These are phyloP conservation scores for Pseudocercospora cruenta DNA, from an alignment of 2,329 filamentous ascomycete species.

Conservation along the genomic window DNA sequence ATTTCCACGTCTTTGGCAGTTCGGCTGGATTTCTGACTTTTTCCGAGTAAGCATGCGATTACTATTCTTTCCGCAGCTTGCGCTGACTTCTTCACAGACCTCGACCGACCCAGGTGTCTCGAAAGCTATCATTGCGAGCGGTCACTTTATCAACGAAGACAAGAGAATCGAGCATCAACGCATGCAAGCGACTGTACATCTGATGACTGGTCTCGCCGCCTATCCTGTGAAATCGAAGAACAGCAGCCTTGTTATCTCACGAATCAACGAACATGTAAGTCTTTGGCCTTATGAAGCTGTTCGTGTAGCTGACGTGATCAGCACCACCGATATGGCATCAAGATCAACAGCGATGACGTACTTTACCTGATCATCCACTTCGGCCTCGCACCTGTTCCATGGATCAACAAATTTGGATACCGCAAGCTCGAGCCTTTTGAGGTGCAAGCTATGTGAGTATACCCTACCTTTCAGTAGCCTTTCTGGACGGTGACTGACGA, in stretches of 20 bases:
- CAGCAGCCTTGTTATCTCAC: constrained; percentile 12
- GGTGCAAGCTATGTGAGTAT: constrained; percentile 10
- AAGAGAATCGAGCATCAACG: constrained; percentile 17
- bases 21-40: constrained; percentile 18
- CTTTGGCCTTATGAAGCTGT: background rate
- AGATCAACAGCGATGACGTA: constrained; percentile 20
- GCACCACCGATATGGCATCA: constrained; percentile 20
- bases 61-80: background rate
- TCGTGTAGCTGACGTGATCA: background rate
- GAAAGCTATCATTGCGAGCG: constrained; percentile 10
- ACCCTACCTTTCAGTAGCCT: background rate
- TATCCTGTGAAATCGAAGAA: constrained; percentile 13
- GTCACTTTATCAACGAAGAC: constrained; percentile 21
- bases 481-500: background rate
- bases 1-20: constrained; percentile 15
- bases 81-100: background rate
- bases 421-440: constrained; percentile 18
- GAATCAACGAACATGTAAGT: constrained; percentile 18
- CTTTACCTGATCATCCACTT: constrained; percentile 20
- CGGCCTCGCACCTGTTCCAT: constrained; percentile 17
- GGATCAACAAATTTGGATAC: constrained; percentile 22
- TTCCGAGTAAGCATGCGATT: constrained; percentile 3
- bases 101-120: constrained; percentile 13
- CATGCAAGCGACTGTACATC: constrained; percentile 17
- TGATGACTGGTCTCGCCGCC: constrained; percentile 12